A percentile compares a stretch with the other conserved stretches of the same genome.
phyloP scores from a whole-genome alignment of 306 rosid species.

The Parietaria judaica region DNA sequence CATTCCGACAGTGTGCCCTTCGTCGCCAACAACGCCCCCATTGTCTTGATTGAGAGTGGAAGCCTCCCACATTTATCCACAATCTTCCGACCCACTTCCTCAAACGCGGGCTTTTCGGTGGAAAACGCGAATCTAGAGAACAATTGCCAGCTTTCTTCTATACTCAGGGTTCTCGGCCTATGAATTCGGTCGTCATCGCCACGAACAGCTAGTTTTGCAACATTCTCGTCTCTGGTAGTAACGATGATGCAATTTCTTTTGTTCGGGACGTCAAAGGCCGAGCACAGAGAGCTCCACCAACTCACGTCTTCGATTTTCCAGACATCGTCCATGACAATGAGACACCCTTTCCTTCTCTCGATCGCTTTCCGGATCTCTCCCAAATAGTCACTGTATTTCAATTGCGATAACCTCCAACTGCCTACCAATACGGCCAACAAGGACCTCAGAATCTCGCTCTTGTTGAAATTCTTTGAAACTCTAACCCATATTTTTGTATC shows the following conservation, averaged over 20 bases:
- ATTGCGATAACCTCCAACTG: background rate
- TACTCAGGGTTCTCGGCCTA: background rate
- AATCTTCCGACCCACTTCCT: background rate
- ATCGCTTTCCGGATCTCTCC: background rate
- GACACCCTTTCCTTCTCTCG: background rate
- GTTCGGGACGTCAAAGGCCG: background rate
- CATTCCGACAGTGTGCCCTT: background rate
- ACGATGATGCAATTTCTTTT: conserved; percentile 1
- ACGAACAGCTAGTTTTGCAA: background rate
- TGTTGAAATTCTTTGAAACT: conserved; percentile 4
- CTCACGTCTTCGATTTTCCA: background rate
- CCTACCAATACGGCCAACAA: background rate
- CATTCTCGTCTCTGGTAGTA: conserved; percentile 1
- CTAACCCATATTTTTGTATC: conserved; percentile 9
- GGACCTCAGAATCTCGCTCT: background rate
- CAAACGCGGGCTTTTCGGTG: background rate
- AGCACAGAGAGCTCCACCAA: conserved; percentile 9
- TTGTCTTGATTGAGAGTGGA: conserved; percentile 16
- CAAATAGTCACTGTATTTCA: background rate
- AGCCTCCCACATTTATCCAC: conserved; percentile 16
- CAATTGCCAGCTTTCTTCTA: conserved; percentile 6
- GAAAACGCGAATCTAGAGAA: conserved; percentile 4
- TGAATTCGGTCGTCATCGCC: background rate
- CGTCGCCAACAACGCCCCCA: conserved; percentile 7
- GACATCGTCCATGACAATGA: conserved; percentile 21